Evolutionary conservation across 2,329 filamentous ascomycete genomes (phyloP), one percentile per base, ranked within the genome.

Genomic region (Fusarium liriodendri): DNA sequence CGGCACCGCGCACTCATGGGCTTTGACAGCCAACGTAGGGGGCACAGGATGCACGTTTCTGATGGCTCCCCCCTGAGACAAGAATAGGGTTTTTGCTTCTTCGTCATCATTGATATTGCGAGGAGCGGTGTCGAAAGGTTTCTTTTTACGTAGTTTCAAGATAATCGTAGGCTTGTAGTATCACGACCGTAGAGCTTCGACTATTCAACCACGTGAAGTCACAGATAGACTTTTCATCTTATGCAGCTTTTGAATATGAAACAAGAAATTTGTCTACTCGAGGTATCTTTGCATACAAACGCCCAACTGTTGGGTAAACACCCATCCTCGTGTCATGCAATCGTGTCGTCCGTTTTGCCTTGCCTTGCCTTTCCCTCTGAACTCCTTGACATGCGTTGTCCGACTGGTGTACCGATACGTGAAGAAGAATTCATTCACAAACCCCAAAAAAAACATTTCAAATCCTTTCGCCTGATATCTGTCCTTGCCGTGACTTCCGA

Each of bases 261-360:
- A 58, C 64, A 40, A 40, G 45, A 29, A 50, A 38, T 45, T 38
- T 35, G 47, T 32, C 45, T 57, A 65, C 42, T 66, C 20, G 37
- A 77, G 71, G 67, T 73, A 75, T 77, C 73, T 73, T 45, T 58
- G 58, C 60, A 63, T 65, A 27, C 54, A 35, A 70, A 68, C 73
- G 69, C 67, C 70, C 29, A 57, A 57, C 50, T 62, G 42, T 54
- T 47, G 70, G 22, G 52, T 57, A 58, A 64, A 66, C 60, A 66
- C 45, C 55, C 60, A 5, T 29, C 32, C 20, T 38, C 2, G 60
- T 35, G 54, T 45, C 55, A 58, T 64, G 32, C 45, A 59, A 47
- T 69, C 64, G 57, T 77, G 64, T 40, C 60, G 13, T 64, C 61
- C 64, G 45, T 74, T 57, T 61, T 60, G 29, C 45, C 29, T 32